Percentiles rank a stretch among this genome's conserved stretches.
Evolutionary conservation across 1,284 basidiomycete species (phyloP).

Genomic region (Phellopilus nigrolimitatus): DNA sequence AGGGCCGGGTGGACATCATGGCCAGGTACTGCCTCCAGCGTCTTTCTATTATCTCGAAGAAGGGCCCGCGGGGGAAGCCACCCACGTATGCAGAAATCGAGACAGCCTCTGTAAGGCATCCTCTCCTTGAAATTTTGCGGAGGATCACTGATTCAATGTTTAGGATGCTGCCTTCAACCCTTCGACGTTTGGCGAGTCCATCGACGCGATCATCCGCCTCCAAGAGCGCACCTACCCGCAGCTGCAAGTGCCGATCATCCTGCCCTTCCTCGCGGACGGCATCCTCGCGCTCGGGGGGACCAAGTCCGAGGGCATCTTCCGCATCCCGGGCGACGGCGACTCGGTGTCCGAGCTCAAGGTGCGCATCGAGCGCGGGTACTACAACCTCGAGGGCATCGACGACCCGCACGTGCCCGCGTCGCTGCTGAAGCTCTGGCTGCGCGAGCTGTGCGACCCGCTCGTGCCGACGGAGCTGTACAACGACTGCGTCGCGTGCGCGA

Average conservation of each 20-base stretch:
- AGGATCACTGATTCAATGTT: neutral
- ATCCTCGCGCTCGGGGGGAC: slow-evolving; percentile 84
- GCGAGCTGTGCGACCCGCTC: slow-evolving; percentile 84
- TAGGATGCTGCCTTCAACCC: slow-evolving; percentile 91
- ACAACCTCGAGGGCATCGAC: slow-evolving; percentile 81
- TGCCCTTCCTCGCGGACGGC: slow-evolving; percentile 87
- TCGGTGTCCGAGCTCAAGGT: slow-evolving; percentile 80
- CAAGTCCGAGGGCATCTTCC: slow-evolving; percentile 84
- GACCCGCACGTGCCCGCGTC: slow-evolving; percentile 87
- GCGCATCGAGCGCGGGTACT: slow-evolving; percentile 85
- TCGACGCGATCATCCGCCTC: slow-evolving; percentile 76
- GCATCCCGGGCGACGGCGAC: slow-evolving; percentile 85
- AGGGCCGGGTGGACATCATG: slow-evolving; percentile 81
- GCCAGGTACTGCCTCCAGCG: slow-evolving; percentile 81
- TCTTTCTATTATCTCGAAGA: slow-evolving; percentile 66
- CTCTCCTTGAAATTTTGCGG: neutral
- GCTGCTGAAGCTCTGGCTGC: slow-evolving; percentile 86
- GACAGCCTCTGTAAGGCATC: slow-evolving; percentile 66
- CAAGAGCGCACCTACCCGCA: slow-evolving; percentile 82
- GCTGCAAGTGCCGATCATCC: slow-evolving; percentile 82
- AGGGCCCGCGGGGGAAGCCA: slow-evolving; percentile 79
- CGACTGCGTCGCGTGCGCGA: slow-evolving; percentile 71
- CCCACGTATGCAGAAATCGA: slow-evolving; percentile 81
- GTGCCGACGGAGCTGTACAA: slow-evolving; percentile 85
- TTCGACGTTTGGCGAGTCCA: slow-evolving; percentile 85